A percentile compares a stretch with the other conserved stretches of the same genome.
These are phyloP conservation scores for Collybia sp. DNA, from an alignment of 768 basidiomycete species.

Conservation along the genomic window DNA sequence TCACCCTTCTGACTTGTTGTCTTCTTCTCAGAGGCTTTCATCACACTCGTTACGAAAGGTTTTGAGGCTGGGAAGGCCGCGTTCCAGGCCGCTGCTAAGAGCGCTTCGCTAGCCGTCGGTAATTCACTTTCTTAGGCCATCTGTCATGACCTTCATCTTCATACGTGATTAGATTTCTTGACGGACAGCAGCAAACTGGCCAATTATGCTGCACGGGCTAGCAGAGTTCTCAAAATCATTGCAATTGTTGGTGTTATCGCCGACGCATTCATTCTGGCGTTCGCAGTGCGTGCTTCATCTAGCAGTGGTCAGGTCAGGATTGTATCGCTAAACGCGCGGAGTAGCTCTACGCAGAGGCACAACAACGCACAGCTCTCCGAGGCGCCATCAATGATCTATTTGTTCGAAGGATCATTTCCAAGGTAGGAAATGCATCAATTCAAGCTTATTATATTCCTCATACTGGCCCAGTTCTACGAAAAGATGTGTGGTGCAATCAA, in stretches of 20 bases:
- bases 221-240: constrained; percentile 4
- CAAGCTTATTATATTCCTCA: neutral
- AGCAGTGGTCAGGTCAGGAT: neutral
- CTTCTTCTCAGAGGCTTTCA: no score
- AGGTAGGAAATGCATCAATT: constrained; percentile 2
- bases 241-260: constrained; percentile 5
- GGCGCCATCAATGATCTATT: constrained; percentile 1
- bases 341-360: constrained; percentile 2
- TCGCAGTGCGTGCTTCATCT: neutral
- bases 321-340: no score
- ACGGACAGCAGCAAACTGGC: no score
- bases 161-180: no score
- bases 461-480: no score
- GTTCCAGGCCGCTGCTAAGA: neutral
- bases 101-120: neutral
- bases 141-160: no score
- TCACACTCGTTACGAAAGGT: neutral
- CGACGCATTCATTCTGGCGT: constrained; percentile 5
- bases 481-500: no score
- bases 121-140: no score
- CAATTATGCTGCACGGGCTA: constrained; percentile 1
- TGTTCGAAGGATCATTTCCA: constrained; percentile 4
- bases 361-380: constrained; percentile 2
- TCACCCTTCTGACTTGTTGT: no score
- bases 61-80: neutral